These are phyloP conservation scores for Kwoniella newhampshirensis DNA, from an alignment of 768 basidiomycete genomes.

Conservation along the genomic window DNA sequence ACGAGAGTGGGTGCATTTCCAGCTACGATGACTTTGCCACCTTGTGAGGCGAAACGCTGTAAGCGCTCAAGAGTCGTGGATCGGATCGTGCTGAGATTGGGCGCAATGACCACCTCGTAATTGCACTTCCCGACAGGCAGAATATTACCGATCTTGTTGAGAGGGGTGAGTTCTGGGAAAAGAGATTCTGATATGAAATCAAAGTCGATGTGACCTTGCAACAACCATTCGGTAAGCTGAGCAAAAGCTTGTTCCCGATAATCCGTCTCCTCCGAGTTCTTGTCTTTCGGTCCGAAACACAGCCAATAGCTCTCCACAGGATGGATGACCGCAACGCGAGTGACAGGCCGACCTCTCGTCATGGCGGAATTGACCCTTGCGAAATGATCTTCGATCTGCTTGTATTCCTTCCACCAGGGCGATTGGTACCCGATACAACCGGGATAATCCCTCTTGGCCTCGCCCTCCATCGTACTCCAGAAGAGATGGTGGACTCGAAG, in stretches of 20 bases:
- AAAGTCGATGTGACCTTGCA: slow-evolving; percentile 35
- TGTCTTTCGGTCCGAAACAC: slow-evolving; percentile 33
- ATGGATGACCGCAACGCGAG: slow-evolving; percentile 42
- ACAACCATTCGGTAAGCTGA: slow-evolving; percentile 39
- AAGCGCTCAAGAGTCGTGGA: slow-evolving; percentile 29
- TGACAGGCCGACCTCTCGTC: slow-evolving; percentile 33
- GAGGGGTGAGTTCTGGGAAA: slow-evolving; percentile 22
- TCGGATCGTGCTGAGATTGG: slow-evolving; percentile 37
- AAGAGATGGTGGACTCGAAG: slow-evolving; percentile 36
- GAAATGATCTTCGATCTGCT: slow-evolving; percentile 39
- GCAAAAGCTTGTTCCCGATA: slow-evolving; percentile 28
- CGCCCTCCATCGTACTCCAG: slow-evolving; percentile 35
- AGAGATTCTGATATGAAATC: slow-evolving; percentile 44
- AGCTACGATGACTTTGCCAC: slow-evolving; percentile 35
- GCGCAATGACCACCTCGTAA: slow-evolving; percentile 38
- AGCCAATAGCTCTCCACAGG: slow-evolving; percentile 44
- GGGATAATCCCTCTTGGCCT: slow-evolving; percentile 43
- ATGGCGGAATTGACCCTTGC: slow-evolving; percentile 31
- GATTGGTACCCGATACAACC: slow-evolving; percentile 40
- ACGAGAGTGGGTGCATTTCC: slow-evolving; percentile 29
- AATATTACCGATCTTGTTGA: slow-evolving; percentile 17
- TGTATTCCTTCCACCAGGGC: slow-evolving; percentile 41
- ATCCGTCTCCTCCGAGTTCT: slow-evolving; percentile 26
- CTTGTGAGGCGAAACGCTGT: slow-evolving; percentile 23
- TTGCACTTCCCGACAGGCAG: slow-evolving; percentile 32